phyloP scores from a whole-genome alignment of 345 rosid species.

The Salix purpurea region DNA sequence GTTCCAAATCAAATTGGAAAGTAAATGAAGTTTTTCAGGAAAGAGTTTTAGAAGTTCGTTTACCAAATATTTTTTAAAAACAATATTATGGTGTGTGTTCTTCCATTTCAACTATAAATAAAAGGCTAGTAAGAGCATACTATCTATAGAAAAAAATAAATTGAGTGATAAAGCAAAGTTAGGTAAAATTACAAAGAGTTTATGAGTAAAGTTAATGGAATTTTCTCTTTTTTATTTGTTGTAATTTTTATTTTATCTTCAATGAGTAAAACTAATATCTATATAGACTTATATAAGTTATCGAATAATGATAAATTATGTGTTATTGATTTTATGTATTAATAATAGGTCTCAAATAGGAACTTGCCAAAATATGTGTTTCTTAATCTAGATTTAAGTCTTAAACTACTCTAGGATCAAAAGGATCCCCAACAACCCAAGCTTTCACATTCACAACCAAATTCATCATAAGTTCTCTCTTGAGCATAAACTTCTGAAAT shows the following conservation, averaged over 20 bases:
- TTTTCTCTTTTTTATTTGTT: background rate
- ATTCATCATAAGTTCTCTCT: slow-evolving; percentile 63
- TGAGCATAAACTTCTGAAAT: slow-evolving; percentile 73
- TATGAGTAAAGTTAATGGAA: background rate
- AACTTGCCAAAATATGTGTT: too few species aligned
- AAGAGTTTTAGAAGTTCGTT: background rate
- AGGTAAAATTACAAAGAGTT: background rate
- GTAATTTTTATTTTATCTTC: background rate
- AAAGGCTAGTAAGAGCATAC: too few species aligned
- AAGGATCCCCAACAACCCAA: slow-evolving; percentile 67
- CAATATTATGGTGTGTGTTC: background rate
- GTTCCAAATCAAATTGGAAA: background rate
- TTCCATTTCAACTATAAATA: background rate
- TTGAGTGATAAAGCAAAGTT: too few species aligned
- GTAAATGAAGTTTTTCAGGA: background rate
- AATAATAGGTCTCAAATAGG: too few species aligned
- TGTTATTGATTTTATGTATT: too few species aligned
- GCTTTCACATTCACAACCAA: slow-evolving; percentile 53
- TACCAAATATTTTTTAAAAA: background rate
- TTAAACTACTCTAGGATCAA: slow-evolving; percentile 34
- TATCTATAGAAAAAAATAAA: background rate
- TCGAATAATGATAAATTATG: too few species aligned
- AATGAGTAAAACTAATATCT: too few species aligned
- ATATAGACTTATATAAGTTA: too few species aligned
- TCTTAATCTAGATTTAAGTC: too few species aligned